Conservation (phyloP, 2,329 filamentous ascomycete species). For the Talaromyces sp. region DNA sequence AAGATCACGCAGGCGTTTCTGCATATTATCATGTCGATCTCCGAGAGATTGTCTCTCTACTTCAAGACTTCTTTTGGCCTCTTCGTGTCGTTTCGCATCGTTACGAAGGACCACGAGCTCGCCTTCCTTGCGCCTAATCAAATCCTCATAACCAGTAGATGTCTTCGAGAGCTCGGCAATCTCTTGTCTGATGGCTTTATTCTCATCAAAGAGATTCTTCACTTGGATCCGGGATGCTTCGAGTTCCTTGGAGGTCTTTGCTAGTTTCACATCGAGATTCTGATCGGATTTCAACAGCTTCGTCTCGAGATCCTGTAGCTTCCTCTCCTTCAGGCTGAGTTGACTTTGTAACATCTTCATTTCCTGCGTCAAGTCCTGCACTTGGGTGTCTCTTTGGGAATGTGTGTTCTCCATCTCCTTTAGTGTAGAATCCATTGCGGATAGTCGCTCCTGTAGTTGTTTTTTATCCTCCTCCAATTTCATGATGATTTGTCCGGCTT, state of each 20-base stretch:
- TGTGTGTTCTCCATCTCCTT: slow-evolving; percentile 68
- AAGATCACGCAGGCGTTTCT: slow-evolving; percentile 73
- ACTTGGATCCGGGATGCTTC: slow-evolving; percentile 71
- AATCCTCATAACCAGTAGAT: slow-evolving; percentile 91
- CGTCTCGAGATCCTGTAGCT: slow-evolving; percentile 79
- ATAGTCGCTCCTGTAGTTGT: slow-evolving; percentile 65
- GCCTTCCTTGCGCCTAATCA: slow-evolving; percentile 90
- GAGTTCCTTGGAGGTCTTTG: slow-evolving; percentile 74
- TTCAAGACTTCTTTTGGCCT: slow-evolving; percentile 75
- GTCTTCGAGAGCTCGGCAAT: slow-evolving; percentile 84
- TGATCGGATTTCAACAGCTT: slow-evolving; percentile 84
- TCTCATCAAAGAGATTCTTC: slow-evolving; percentile 74
- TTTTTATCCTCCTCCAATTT: slow-evolving; percentile 84
- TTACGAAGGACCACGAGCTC: slow-evolving; percentile 81
- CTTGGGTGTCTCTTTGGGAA: slow-evolving; percentile 70
- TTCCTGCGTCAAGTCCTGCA: slow-evolving; percentile 75
- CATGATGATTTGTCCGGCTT: slow-evolving; percentile 82
- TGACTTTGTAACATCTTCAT: slow-evolving; percentile 91
- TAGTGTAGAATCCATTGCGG: slow-evolving; percentile 69
- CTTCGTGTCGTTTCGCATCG: slow-evolving; percentile 79
- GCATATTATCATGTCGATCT: slow-evolving; percentile 75
- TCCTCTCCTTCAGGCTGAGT: slow-evolving; percentile 81
- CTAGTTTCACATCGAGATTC: slow-evolving; percentile 82
- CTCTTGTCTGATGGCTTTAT: slow-evolving; percentile 77
- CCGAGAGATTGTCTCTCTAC: slow-evolving; percentile 71